Evolutionary conservation across 1,284 basidiomycete genomes (phyloP).

Genomic region (Marasmius oreades): DNA sequence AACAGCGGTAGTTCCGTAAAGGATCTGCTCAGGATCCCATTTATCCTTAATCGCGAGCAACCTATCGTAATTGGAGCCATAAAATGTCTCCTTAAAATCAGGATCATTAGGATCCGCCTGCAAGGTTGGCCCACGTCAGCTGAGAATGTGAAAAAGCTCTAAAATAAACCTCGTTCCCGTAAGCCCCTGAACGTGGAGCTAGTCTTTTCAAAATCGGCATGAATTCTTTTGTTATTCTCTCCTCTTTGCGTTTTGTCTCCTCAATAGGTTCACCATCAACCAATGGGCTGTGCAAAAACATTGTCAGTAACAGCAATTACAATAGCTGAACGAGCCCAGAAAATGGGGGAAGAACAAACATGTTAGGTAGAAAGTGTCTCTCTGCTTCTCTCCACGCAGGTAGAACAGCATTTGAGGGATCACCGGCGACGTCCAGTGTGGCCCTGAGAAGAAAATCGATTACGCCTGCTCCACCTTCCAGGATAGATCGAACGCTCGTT

Average conservation of each 20-base stretch:
- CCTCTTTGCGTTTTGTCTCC: background rate
- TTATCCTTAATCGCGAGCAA: slow-evolving; percentile 20
- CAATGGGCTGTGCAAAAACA: background rate
- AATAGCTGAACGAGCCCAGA: background rate
- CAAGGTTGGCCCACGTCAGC: background rate
- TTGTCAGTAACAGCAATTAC: no score
- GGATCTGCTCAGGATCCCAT: slow-evolving; percentile 20
- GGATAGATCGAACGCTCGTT: slow-evolving; percentile 7
- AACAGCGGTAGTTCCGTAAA: slow-evolving; percentile 20
- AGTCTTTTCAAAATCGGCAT: slow-evolving; percentile 11
- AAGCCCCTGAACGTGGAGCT: slow-evolving; percentile 14
- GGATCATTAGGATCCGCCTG: slow-evolving; percentile 19
- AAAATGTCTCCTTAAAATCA: slow-evolving; percentile 20
- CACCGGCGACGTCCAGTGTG: slow-evolving; percentile 10
- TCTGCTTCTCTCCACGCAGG: slow-evolving; percentile 18
- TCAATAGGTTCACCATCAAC: slow-evolving; percentile 1
- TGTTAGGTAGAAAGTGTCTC: slow-evolving; percentile 9
- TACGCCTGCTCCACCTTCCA: slow-evolving; percentile 11
- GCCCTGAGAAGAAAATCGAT: slow-evolving; percentile 14
- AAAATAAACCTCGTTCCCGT: slow-evolving; percentile 18
- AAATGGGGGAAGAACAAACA: slow-evolving; percentile 5
- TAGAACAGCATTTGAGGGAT: slow-evolving; percentile 18
- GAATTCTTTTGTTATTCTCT: slow-evolving; percentile 10
- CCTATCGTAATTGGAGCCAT: slow-evolving; percentile 19
- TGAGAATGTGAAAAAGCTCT: no score